Conservation (phyloP, 495 filamentous ascomycete species). For the Aspergillus indologenus region DNA sequence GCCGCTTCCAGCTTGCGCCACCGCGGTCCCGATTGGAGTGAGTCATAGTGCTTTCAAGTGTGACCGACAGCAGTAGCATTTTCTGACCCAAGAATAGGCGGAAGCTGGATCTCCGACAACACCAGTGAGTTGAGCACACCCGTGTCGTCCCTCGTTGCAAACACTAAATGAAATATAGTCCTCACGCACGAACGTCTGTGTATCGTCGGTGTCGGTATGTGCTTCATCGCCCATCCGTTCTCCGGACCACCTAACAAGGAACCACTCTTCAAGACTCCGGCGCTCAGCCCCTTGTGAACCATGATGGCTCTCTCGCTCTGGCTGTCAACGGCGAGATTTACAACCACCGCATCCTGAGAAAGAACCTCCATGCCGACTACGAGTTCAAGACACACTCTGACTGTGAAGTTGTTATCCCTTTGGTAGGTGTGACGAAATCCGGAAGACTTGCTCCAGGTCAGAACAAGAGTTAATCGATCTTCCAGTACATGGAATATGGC, state of each 20-base stretch:
- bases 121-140: conserved; percentile 63
- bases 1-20: conserved; percentile 71
- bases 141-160: conserved; percentile 1
- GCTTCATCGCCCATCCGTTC: conserved; percentile 1
- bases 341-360: conserved; percentile 93
- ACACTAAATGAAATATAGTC: conserved; percentile 56
- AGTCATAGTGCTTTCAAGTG: conserved; percentile 43
- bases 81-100: conserved; percentile 54
- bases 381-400: conserved; percentile 97
- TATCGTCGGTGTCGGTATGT: conserved; percentile 94
- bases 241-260: conserved; percentile 7
- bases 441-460: not conserved
- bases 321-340: conserved; percentile 99
- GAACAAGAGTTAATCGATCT: conserved; percentile 20
- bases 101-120: conserved; percentile 81
- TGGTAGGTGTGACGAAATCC: conserved; percentile 59
- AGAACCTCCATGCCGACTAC: conserved; percentile 73
- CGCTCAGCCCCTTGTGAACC: conserved; percentile 91
- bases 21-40: conserved; percentile 98
- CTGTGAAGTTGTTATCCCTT: conserved; percentile 94
- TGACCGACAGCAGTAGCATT: conserved; percentile 6
- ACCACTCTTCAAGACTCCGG: conserved; percentile 66
- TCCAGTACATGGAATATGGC: conserved; percentile 86
- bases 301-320: conserved; percentile 80
- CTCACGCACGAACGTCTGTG: conserved; percentile 95